Percentiles rank a stretch among this genome's conserved stretches.
phyloP scores from a whole-genome alignment of 108 stramenopile genomes.

The Nannochloropsis salina region DNA sequence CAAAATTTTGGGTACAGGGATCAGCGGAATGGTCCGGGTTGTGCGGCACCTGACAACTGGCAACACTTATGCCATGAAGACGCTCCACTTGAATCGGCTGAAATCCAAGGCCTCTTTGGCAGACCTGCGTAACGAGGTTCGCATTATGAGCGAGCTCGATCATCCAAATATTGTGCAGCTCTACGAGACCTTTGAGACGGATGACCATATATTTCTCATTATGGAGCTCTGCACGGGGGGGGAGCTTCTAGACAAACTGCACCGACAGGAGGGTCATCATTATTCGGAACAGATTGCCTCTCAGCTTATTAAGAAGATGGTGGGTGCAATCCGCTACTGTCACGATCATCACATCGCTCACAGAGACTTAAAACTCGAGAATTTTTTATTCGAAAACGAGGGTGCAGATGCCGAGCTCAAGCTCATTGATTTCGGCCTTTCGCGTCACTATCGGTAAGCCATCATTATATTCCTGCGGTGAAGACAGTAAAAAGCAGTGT shows the following conservation, averaged over 20 bases:
- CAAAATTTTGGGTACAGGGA: conserved; percentile 34
- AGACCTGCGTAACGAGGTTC: background rate
- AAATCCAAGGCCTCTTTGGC: conserved; percentile 36
- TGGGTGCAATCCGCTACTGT: conserved; percentile 86
- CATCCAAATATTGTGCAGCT: conserved; percentile 68
- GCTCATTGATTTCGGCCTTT: conserved; percentile 98
- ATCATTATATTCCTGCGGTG: conserved; percentile 62
- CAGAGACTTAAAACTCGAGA: conserved; percentile 94
- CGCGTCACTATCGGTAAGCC: conserved; percentile 70
- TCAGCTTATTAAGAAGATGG: conserved; percentile 67
- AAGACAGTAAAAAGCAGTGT: conserved; percentile 83
- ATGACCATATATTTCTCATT: conserved; percentile 56
- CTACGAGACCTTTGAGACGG: background rate
- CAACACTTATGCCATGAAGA: conserved; percentile 37
- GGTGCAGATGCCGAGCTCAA: conserved; percentile 75
- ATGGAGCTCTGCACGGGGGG: conserved; percentile 91
- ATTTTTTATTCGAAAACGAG: conserved; percentile 78
- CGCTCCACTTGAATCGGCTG: conserved; percentile 29
- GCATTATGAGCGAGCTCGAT: conserved; percentile 80
- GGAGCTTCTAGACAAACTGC: conserved; percentile 85
- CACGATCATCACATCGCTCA: conserved; percentile 89
- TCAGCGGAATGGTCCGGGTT: conserved; percentile 36
- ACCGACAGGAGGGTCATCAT: conserved; percentile 69
- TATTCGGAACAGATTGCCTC: conserved; percentile 84
- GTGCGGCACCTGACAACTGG: conserved; percentile 34